phyloP scores from a whole-genome alignment of 768 basidiomycete species.

The Boletus rex-veris region DNA sequence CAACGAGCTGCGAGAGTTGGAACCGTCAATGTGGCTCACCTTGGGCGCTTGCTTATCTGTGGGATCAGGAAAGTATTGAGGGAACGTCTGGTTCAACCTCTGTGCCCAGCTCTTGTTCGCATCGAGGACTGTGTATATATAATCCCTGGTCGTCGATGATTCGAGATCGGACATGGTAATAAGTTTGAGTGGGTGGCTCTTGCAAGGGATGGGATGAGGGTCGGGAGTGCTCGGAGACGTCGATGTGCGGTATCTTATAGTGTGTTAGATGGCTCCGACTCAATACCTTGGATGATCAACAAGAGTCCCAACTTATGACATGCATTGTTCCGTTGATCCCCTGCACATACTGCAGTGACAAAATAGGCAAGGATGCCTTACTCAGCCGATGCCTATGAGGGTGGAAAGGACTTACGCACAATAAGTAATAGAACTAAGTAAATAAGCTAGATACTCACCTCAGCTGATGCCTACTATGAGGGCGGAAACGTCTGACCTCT shows the following conservation, averaged over 20 bases:
- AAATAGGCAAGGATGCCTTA: no score
- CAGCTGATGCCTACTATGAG: no score
- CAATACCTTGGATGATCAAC: background rate
- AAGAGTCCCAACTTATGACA: no score
- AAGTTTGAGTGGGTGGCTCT: background rate
- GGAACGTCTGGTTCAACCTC: constrained; percentile 20
- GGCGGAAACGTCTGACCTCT: no score
- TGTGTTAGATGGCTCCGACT: background rate
- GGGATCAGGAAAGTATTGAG: constrained; percentile 20
- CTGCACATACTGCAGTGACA: no score
- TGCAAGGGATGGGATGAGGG: background rate
- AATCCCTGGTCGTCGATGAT: background rate
- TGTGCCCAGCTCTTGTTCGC: constrained; percentile 20
- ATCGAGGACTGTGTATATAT: background rate
- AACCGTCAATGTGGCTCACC: constrained; percentile 2
- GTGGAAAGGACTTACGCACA: no score
- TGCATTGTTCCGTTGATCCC: no score
- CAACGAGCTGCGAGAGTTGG: background rate
- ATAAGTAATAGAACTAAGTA: no score
- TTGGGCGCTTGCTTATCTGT: constrained; percentile 16
- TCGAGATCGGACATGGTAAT: background rate
- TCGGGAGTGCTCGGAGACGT: no score
- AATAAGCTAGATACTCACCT: no score
- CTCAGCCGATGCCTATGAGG: no score
- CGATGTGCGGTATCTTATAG: background rate